Base-by-base conservation (phyloP, 2,329 filamentous ascomycete genomes). In the Fusarium gaditjirri region DNA sequence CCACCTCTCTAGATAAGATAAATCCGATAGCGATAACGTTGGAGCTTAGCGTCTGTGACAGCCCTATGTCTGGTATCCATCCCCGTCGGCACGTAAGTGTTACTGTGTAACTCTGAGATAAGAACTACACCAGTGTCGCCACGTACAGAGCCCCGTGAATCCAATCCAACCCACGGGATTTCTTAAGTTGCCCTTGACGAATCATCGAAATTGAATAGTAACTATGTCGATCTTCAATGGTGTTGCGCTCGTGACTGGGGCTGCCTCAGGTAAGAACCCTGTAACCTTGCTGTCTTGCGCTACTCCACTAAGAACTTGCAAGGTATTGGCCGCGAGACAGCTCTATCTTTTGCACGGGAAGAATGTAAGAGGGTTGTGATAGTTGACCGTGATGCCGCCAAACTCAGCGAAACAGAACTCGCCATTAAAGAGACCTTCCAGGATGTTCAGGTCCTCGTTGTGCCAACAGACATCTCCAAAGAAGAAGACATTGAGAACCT, bases 221-320 rank as follows among this genome's bases (percentile, higher is more conserved):
- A 29, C 27, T 9, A 29, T 29, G 27, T 29, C 27, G 0, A 67
- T 66, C 21, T 67, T 67, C 25, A 67, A 60, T 10, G 64, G 64
- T 9, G 64, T 67, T 12, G 64, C 64, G 23, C 64, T 67, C 8
- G 39, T 67, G 19, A 67, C 64, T n/a, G 64, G 64, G n/a, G 61
- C 64, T 12, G 64, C 64, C 1, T 67, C 64, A 19, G 61, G 64
- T 67, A 12, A 47, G 39, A 42, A 17, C 23, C 14, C 10, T 14
- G 35, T 16, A 6, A n/a, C 23, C 1, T 35, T 21, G 8, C 8
- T 1, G 8, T 8, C 11, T 6, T 8, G 27, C 27, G 7, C 1
- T 16, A 16, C 6, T n/a, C 14, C 27, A 17, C 39, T 65, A 16
- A 66, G 11, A 23, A 8, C 3, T 11, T 31, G 16, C 12, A 29